Evolutionary conservation across 495 filamentous ascomycete species (phyloP).

Genomic region (Massariosphaeria phaeospora): DNA sequence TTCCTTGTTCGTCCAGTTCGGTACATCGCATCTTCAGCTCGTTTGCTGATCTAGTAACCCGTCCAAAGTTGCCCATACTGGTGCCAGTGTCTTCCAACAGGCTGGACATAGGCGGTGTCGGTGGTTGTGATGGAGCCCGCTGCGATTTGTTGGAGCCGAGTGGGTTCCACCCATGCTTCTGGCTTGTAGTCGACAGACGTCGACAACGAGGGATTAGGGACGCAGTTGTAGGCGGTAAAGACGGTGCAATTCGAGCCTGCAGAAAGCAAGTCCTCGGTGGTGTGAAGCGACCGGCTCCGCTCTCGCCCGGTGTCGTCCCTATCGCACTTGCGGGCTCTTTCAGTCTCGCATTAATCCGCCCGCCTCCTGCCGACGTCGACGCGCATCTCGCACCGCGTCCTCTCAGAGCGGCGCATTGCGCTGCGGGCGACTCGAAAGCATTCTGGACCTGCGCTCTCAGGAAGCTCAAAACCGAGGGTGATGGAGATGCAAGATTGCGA

Average conservation of each 20-base stretch:
- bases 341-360: background rate
- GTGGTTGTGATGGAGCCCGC: conserved; percentile 16
- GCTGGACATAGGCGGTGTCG: conserved; percentile 46
- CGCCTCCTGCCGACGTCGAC: background rate
- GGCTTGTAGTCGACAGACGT: conserved; percentile 16
- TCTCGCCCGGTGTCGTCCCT: background rate
- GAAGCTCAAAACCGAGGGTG: conserved; percentile 21
- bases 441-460: conserved; percentile 15
- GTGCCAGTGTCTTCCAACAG: conserved; percentile 43
- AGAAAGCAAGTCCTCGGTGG: background rate
- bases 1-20: conserved; percentile 88
- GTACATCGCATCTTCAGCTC: conserved; percentile 85
- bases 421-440: conserved; percentile 5
- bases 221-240: background rate
- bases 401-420: conserved; percentile 9
- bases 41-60: conserved; percentile 67
- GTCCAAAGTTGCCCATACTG: conserved; percentile 44
- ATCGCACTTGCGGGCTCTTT: background rate
- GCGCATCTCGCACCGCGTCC: background rate
- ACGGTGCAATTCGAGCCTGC: background rate
- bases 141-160: conserved; percentile 10
- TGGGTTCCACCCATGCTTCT: conserved; percentile 20
- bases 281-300: background rate
- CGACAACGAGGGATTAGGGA: background rate
- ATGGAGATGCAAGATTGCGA: conserved; percentile 20